Percentiles rank a stretch among this genome's conserved stretches.
Evolutionary conservation across 2,329 filamentous ascomycete genomes (phyloP).

Genomic region (Daldinia sp.): DNA sequence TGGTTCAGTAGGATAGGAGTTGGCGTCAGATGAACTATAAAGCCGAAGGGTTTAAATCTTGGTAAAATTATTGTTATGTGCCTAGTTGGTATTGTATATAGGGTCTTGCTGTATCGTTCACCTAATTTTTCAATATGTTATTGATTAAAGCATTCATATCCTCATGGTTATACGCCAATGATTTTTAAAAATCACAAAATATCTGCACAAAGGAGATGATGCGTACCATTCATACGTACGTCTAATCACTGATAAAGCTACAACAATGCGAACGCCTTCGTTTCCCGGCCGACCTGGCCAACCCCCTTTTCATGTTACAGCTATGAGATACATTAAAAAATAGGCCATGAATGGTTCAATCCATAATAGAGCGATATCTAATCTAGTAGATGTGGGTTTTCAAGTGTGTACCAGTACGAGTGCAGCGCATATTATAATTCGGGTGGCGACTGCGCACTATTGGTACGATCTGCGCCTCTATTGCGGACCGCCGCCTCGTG

Average conservation of each 20-base stretch:
- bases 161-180: not conserved
- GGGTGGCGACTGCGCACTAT: not conserved
- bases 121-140: not conserved
- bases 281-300: conserved; percentile 30
- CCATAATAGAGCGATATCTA: not conserved
- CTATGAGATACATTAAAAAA: conserved; percentile 10
- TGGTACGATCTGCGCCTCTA: conserved; percentile 41
- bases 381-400: not conserved
- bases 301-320: conserved; percentile 24
- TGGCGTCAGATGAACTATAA: not conserved
- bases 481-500: conserved; percentile 51
- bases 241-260: conserved; percentile 26
- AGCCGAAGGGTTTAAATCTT: not conserved
- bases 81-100: not conserved
- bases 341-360: conserved; percentile 4
- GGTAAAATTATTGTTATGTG: not conserved
- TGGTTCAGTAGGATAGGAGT: conserved; percentile 20
- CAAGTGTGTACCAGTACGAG: conserved; percentile 6
- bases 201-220: conserved; percentile 41
- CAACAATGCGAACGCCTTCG: conserved; percentile 29
- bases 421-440: conserved; percentile 11
- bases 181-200: conserved; percentile 1
- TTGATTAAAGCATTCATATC: not conserved
- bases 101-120: not conserved
- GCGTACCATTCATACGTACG: conserved; percentile 37